These are phyloP conservation scores for Pseudohyphozyma bogoriensis DNA, from an alignment of 768 basidiomycete species.

Conservation along the genomic window DNA sequence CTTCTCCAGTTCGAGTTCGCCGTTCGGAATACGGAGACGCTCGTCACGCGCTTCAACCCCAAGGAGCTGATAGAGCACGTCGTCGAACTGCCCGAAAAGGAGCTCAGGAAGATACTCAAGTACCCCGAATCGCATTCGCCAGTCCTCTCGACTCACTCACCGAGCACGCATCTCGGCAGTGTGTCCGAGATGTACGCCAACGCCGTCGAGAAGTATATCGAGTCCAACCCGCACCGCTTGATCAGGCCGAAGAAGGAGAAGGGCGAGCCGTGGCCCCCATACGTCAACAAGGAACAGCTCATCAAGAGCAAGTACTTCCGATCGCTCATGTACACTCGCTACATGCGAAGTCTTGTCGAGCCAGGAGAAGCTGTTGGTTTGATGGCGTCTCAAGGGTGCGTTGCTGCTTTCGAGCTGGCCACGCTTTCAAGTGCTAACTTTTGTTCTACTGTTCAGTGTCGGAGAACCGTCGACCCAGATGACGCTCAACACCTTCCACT, in stretches of 20 bases:
- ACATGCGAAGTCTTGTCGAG: constrained; percentile 84
- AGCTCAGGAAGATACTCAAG: constrained; percentile 89
- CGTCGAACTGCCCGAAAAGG: constrained; percentile 48
- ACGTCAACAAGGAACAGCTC: constrained; percentile 43
- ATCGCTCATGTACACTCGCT: constrained; percentile 78
- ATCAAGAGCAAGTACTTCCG: constrained; percentile 49
- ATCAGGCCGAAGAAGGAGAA: constrained; percentile 41
- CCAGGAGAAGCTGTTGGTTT: constrained; percentile 98
- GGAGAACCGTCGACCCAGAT: constrained; percentile 99
- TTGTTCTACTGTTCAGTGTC: constrained; percentile 48
- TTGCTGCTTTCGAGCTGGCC: constrained; percentile 15
- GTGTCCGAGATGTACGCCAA: constrained; percentile 86
- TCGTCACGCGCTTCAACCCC: constrained; percentile 55
- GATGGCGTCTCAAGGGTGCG: constrained; percentile 90
- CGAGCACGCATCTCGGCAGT: constrained; percentile 68
- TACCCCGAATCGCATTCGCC: constrained; percentile 56
- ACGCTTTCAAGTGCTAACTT: too few relatives aligned
- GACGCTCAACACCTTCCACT: constrained; percentile 99
- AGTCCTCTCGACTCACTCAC: constrained; percentile 61
- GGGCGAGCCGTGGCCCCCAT: constrained; percentile 42
- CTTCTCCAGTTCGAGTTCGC: constrained; percentile 88
- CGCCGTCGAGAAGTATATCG: constrained; percentile 66
- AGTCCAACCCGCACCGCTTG: constrained; percentile 55
- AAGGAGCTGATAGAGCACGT: constrained; percentile 50
- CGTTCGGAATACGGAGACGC: constrained; percentile 68